phyloP scores from a whole-genome alignment of 306 rosid species.

The Inga laurina region DNA sequence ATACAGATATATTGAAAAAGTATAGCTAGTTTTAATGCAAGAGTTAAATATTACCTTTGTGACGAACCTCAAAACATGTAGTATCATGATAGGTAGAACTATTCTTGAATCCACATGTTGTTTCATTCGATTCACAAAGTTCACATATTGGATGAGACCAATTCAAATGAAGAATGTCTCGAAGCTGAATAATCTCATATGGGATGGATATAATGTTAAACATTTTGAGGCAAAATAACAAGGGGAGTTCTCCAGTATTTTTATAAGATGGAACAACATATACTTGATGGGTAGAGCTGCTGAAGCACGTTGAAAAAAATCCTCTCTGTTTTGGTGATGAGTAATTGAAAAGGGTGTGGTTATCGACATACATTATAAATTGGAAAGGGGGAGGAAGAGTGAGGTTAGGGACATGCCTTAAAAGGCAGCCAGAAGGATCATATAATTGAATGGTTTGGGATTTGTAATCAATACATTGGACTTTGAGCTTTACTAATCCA shows the following conservation, averaged over 20 bases:
- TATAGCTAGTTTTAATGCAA: not conserved
- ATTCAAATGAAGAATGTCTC: not conserved
- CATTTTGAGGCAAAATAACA: slow-evolving; percentile 37
- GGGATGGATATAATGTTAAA: slow-evolving; percentile 19
- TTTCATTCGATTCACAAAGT: slow-evolving; percentile 33
- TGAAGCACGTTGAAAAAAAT: slow-evolving; percentile 3
- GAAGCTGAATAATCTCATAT: accelerated
- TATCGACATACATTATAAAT: accelerated
- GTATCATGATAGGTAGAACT: not conserved
- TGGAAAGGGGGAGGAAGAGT: slow-evolving; percentile 27
- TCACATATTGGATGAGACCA: slow-evolving; percentile 29
- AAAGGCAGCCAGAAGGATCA: slow-evolving; percentile 26
- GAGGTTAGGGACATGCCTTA: slow-evolving; percentile 5
- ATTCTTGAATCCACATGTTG: slow-evolving; percentile 32
- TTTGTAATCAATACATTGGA: slow-evolving; percentile 31
- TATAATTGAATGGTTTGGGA: slow-evolving; percentile 26
- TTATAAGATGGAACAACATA: not conserved
- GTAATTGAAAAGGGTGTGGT: slow-evolving; percentile 37
- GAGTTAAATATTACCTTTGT: not conserved
- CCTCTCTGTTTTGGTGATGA: not conserved
- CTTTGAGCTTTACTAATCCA: slow-evolving; percentile 26
- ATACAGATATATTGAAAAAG: not conserved
- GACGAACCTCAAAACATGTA: not conserved
- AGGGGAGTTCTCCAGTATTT: not conserved
- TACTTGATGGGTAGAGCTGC: not conserved